These are phyloP conservation scores for Komagataella populi DNA, from an alignment of 805 yeast species.

Conservation along the genomic window DNA sequence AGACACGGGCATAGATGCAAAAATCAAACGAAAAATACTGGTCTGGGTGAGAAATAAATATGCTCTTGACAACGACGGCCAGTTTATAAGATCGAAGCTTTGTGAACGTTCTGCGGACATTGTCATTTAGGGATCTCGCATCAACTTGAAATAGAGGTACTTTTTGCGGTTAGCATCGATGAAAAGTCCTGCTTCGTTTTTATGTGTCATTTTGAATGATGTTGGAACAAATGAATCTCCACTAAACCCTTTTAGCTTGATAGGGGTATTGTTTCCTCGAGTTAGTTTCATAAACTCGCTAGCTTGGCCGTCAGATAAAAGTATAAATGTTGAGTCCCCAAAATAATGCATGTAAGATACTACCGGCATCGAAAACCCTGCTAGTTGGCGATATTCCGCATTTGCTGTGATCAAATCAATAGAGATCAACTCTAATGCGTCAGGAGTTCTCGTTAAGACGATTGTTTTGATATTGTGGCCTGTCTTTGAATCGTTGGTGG, in stretches of 20 bases:
- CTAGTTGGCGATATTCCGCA: not conserved
- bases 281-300: not conserved
- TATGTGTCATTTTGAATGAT: not conserved
- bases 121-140: constrained; percentile 1
- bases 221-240: not conserved
- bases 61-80: not conserved
- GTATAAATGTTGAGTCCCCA: not conserved
- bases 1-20: not conserved
- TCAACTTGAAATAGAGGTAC: constrained; percentile 20
- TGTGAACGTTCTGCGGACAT: not conserved
- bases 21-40: not conserved
- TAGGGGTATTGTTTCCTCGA: not conserved
- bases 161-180: constrained; percentile 25
- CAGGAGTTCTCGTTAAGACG: not conserved
- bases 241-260: not conserved
- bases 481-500: not conserved
- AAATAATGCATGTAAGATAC: not conserved
- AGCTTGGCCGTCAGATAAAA: not conserved
- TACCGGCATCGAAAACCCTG: not conserved
- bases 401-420: not conserved
- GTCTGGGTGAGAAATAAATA: not conserved
- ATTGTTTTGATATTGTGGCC: not conserved
- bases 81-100: not conserved
- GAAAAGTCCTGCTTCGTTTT: constrained; percentile 19
- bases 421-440: not conserved